Conservation (phyloP, 331 rosid genomes). For the Acacia pycnantha region DNA sequence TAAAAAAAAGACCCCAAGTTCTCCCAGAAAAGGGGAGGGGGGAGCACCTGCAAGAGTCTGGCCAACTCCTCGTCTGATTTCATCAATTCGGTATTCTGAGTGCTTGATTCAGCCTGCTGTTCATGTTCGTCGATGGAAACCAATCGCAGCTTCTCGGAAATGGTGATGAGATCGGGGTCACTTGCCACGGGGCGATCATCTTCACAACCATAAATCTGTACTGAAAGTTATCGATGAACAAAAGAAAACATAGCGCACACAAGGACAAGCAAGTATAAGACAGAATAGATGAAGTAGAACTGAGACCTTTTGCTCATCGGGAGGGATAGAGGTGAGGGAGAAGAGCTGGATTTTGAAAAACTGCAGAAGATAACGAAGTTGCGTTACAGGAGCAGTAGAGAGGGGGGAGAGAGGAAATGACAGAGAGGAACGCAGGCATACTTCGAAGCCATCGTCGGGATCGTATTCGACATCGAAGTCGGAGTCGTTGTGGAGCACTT, state of each 20-base stretch:
- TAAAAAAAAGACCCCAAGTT: background rate
- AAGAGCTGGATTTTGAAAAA: conserved; percentile 71
- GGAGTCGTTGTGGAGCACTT: conserved; percentile 56
- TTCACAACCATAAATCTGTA: conserved; percentile 47
- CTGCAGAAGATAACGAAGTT: conserved; percentile 27
- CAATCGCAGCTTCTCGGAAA: conserved; percentile 60
- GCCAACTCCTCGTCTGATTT: conserved; percentile 78
- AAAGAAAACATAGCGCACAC: background rate
- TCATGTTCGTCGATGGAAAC: conserved; percentile 40
- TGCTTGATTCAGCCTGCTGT: conserved; percentile 20
- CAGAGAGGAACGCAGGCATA: conserved; percentile 9
- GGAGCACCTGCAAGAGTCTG: conserved; percentile 58
- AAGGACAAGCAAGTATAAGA: background rate
- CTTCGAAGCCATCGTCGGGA: conserved; percentile 74
- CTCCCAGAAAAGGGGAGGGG: background rate
- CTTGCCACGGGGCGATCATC: conserved; percentile 38
- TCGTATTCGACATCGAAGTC: conserved; percentile 56
- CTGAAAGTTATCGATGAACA: background rate
- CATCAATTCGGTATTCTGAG: conserved; percentile 27
- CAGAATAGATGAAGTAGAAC: background rate
- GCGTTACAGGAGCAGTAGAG: too few species aligned
- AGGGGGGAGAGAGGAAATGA: background rate
- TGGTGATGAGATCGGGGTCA: conserved; percentile 58
- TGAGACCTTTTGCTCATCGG: conserved; percentile 70
- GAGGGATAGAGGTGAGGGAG: conserved; percentile 68